These are phyloP conservation scores for Actinomortierella wolfii DNA, from an alignment of 371 early-diverging fungal species.

Conservation along the genomic window DNA sequence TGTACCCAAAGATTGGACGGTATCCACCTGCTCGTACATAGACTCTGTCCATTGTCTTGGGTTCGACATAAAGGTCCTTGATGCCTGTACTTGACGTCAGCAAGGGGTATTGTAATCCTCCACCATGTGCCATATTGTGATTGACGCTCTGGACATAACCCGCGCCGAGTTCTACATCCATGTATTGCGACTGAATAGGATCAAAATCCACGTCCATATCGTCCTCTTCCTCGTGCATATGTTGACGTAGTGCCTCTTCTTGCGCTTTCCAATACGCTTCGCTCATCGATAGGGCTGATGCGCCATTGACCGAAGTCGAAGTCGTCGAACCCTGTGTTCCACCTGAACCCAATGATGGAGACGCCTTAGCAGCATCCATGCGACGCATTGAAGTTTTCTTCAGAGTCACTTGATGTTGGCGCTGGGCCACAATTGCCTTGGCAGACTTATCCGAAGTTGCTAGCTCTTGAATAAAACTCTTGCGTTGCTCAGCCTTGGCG, in stretches of 20 bases:
- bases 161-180: slow-evolving; percentile 49
- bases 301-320: slow-evolving; percentile 35
- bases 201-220: slow-evolving; percentile 51
- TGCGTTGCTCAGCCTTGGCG: slow-evolving; percentile 48
- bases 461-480: slow-evolving; percentile 51
- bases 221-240: slow-evolving; percentile 30
- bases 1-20: slow-evolving; percentile 55
- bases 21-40: slow-evolving; percentile 62
- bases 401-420: slow-evolving; percentile 28
- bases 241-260: slow-evolving; percentile 47
- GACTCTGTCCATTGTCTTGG: slow-evolving; percentile 34
- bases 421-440: slow-evolving; percentile 33
- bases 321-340: slow-evolving; percentile 15
- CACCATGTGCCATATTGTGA: slow-evolving; percentile 44
- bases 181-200: slow-evolving; percentile 55
- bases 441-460: slow-evolving; percentile 48
- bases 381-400: slow-evolving; percentile 48
- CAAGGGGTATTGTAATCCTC: slow-evolving; percentile 42
- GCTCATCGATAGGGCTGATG: slow-evolving; percentile 10
- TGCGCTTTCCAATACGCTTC: slow-evolving; percentile 37
- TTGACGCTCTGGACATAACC: slow-evolving; percentile 45
- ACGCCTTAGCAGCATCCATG: slow-evolving; percentile 15
- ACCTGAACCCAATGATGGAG: not conserved
- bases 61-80: slow-evolving; percentile 57
- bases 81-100: slow-evolving; percentile 52